phyloP scores from a whole-genome alignment of 805 yeast genomes.

The Cyberlindnera bimundalis region DNA sequence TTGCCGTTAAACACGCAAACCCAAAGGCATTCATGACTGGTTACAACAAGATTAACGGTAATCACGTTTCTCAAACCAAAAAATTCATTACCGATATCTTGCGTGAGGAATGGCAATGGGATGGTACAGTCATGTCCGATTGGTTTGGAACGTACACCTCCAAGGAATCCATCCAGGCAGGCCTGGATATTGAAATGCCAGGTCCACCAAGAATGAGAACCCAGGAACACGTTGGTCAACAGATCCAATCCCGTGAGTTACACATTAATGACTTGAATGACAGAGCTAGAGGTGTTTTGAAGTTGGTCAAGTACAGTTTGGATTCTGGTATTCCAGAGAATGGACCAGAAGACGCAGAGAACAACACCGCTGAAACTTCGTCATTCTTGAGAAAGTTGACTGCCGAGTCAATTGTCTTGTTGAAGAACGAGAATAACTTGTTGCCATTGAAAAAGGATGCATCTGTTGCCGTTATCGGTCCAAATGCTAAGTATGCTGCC shows the following conservation, averaged over 20 bases:
- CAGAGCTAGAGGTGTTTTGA: constrained; percentile 45
- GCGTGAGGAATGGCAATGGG: constrained; percentile 51
- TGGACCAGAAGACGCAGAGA: constrained; percentile 35
- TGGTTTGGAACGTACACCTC: constrained; percentile 57
- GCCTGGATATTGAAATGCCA: constrained; percentile 63
- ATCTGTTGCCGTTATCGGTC: constrained; percentile 53
- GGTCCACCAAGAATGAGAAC: constrained; percentile 50
- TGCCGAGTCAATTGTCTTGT: constrained; percentile 48
- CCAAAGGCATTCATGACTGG: constrained; percentile 61
- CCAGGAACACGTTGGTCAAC: constrained; percentile 34
- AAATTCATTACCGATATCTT: constrained; percentile 41
- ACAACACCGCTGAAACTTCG: constrained; percentile 43
- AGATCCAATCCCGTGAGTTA: constrained; percentile 39
- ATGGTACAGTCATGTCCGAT: constrained; percentile 55
- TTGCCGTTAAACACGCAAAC: constrained; percentile 47
- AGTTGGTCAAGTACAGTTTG: constrained; percentile 42
- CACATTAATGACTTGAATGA: constrained; percentile 41
- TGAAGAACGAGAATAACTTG: constrained; percentile 46
- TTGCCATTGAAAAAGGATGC: constrained; percentile 45
- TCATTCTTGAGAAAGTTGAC: constrained; percentile 40
- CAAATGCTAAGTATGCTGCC: constrained; percentile 48
- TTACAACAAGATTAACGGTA: constrained; percentile 59
- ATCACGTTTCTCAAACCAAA: constrained; percentile 45
- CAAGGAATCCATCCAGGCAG: constrained; percentile 45
- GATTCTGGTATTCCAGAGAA: constrained; percentile 41